Evolutionary conservation across 1,284 basidiomycete species (phyloP), one percentile per base, ranked within the genome.

Genomic region (Bjerkandera adusta): DNA sequence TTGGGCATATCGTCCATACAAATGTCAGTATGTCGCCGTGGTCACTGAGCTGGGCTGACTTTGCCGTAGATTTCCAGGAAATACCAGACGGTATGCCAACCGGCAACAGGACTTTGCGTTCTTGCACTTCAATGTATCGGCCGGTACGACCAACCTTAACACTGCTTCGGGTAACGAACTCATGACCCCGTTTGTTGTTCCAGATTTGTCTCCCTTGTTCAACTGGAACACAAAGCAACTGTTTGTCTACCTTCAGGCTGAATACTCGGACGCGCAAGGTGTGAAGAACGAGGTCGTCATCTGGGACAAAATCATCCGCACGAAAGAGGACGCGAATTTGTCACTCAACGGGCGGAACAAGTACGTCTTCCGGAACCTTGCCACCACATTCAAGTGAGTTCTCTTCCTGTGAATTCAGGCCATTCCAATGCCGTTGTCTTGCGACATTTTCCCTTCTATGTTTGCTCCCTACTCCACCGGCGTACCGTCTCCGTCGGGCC

Each of bases 171-270:
- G n/a, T n/a, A n/a, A n/a, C n/a, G 25, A 15, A 25, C 32, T 41
- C 16, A 18, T 22, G 44, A 39, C 36, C 42, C 47, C 45, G 40
- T 21, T 50, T 24, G 43, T 38, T 43, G 29, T 45, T 22, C 21
- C 58, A 88, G 92, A 96, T 67, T 70, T 95, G 11, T 71, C 75
- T 10, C 79, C 89, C 3, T 71, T 96, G 15, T 96, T 95, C 68
- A 76, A 92, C 64, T 96, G 92, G 91, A 96, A 96, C 64, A 96
- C 92, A 10, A 96, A 96, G 65, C 92, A 96, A 62, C 64, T 96
- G 13, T 95, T 96, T 62, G 66, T 95, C 16, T 92, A 89, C 59
- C 72, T 93, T 32, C 78, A 83, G 54, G 91, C 87, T 0, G 87
- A 92, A 62, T 92, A 91, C 59, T 75, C 73, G 32, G 88, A 83